Conservation (phyloP, 2,329 filamentous ascomycete species). For the Xylariaceae sp. region DNA sequence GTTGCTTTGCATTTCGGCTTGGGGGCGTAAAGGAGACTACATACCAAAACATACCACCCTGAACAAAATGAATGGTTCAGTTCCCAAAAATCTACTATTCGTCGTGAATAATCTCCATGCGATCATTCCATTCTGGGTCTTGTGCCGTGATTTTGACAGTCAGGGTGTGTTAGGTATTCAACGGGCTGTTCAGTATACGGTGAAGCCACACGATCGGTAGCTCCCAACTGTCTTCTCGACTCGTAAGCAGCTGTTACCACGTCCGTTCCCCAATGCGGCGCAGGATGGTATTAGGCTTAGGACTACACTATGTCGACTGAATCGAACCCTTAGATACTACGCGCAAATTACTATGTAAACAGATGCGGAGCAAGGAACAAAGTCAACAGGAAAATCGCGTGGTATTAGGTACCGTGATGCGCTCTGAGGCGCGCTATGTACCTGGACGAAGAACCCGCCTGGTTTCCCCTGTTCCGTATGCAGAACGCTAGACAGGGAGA, state of each 20-base stretch:
- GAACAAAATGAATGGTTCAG: slow-evolving; percentile 37
- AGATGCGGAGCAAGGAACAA: background rate
- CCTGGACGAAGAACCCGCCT: too few relatives aligned
- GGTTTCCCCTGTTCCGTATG: too few relatives aligned
- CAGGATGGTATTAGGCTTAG: too few relatives aligned
- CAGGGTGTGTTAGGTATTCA: background rate
- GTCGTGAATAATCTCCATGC: background rate
- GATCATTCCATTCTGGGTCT: background rate
- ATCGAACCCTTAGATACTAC: too few relatives aligned
- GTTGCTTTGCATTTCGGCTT: slow-evolving; percentile 52
- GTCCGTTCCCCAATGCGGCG: background rate
- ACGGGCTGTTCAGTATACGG: background rate
- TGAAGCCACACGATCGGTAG: background rate
- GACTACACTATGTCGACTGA: too few relatives aligned
- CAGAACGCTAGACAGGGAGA: too few relatives aligned
- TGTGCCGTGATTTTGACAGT: background rate
- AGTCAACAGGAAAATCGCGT: background rate
- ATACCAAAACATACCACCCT: slow-evolving; percentile 49
- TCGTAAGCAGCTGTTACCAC: background rate
- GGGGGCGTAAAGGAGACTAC: slow-evolving; percentile 49
- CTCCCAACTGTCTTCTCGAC: background rate
- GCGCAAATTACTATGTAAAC: too few relatives aligned
- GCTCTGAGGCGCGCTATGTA: too few relatives aligned
- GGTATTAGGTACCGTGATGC: too few relatives aligned
- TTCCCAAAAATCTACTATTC: slow-evolving; percentile 21